Base-by-base conservation (phyloP, 805 yeast species). In the Torulaspora franciscae region DNA sequence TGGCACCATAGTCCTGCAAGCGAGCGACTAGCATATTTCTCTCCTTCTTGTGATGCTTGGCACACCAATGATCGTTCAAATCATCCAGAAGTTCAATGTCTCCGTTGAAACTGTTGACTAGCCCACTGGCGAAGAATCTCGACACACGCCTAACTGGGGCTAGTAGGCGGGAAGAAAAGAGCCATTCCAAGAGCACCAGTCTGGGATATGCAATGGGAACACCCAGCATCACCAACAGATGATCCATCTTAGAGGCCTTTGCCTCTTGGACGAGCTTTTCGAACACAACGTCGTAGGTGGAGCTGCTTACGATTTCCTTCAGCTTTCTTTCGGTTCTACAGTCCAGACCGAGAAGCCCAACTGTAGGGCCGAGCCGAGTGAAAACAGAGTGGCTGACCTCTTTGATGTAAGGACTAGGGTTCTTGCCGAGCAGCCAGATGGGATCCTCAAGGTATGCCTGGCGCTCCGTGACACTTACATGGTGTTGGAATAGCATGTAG, bases 161-260 rank as follows among this genome's bases (percentile, higher is more conserved):
- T 44, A 91, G 67, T 2, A 79, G 52, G 28, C 62, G 69, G 40
- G 89, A 80, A 6, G 81, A 75, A 59, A 91, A 75, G 22, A 91
- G 52, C 61, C 76, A 73, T 67, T 93, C 98, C 27, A 88, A 71
- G 91, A 95, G 86, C 2, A 90, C 96, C 60, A 93, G 71, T 52
- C 98, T 75, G 2, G 99, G 98, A 61, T 91, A 91, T 32, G 93
- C 85, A 45, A 93, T 87, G 2, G 99, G 99, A 10, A 91, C 95
- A 35, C 98, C 98, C 40, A 93, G 71, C 79, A 93, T 73, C 1
- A 93, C 79, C 52, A 85, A 69, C 32, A 91, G 56, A 65, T 91
- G 99, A 61, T 83, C 81, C 34, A 85, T 73, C 22, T 77, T 76
- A 7, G 44, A 37, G 5, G 75, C 75, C 6, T 62, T 58, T 4